A percentile compares a stretch with the other conserved stretches of the same genome.
Evolutionary conservation across 2,329 filamentous ascomycete species (phyloP).

Genomic region (Neonectria faginata): DNA sequence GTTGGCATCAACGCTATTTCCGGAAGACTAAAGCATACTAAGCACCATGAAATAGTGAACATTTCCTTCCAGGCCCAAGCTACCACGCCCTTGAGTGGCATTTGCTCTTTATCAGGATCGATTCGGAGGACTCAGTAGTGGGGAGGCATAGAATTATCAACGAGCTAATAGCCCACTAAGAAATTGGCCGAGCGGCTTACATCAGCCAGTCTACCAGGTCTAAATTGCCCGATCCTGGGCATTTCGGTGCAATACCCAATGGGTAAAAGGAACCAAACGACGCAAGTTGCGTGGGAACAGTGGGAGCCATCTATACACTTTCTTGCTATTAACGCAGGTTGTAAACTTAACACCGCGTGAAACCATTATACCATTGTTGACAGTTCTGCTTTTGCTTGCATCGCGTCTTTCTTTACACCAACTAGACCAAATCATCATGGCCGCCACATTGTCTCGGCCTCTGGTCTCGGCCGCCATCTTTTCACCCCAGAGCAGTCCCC

Average conservation of each 20-base stretch:
- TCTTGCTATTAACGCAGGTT: background rate
- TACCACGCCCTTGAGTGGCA: background rate
- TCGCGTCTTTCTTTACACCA: background rate
- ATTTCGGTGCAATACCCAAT: conserved; percentile 12
- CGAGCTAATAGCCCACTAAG: background rate
- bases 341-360: background rate
- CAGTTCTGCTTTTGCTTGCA: background rate
- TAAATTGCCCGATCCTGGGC: conserved; percentile 14
- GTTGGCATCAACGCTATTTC: too few relatives aligned
- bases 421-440: background rate
- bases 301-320: background rate
- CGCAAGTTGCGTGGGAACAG: background rate
- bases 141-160: background rate
- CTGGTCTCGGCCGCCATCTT: conserved; percentile 33
- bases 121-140: background rate
- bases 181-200: conserved; percentile 17
- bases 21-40: too few relatives aligned
- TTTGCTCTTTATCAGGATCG: background rate
- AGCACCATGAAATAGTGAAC: too few relatives aligned
- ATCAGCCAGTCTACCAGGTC: background rate
- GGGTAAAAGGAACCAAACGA: background rate
- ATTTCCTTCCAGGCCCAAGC: too few relatives aligned
- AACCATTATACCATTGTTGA: background rate
- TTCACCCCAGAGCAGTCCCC: conserved; percentile 32
- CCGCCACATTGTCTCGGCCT: conserved; percentile 14